Evolutionary conservation across 345 rosid species (phyloP), one percentile per base, ranked within the genome.

Genomic region (Gossypium raimondii): DNA sequence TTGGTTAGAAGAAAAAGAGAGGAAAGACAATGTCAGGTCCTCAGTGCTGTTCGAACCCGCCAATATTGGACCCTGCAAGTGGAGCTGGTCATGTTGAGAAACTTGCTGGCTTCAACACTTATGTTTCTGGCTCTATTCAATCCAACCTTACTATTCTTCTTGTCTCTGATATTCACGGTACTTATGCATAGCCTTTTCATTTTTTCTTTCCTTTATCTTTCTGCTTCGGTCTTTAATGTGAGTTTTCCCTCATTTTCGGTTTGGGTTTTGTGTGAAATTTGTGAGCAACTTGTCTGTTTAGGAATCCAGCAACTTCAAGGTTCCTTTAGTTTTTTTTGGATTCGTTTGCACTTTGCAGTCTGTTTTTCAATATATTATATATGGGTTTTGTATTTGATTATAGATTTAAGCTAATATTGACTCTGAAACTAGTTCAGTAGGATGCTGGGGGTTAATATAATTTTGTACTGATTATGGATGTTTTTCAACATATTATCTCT

Each of bases 21-120:
- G 75, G 12, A 47, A 17, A 52, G 8, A 9, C 57, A 89, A 34
- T 90, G 98, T 85, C 87, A 18, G 87, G 89, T 50, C 84, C 90
- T 73, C 88, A 92, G 85, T 92, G 97, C 85, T 87, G 90, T 25
- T 78, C 79, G 67, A 89, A 87, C 83, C 97, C 97, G 63, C 97
- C 94, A 61, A 77, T 60, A 38, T 73, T 81, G 10, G 80, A 84
- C 77, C 83, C 91, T 16, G 72, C 38, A 34, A 59, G 82, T 22
- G 97, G 97, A 48, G 78, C 78, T 18, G 97, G 98, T 9, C 82
- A 83, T 17, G 91, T 86, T 3, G 83, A 90, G 78, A 77, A 86
- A 53, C 61, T 92, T 2, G 92, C 85, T n/a, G 92, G 92, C 58
- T 87, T 94, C 67, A 77, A 84, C 38, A 81, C 88, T 10, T 92